These are phyloP conservation scores for Panaeolus papilionaceus DNA, from an alignment of 768 basidiomycete genomes.

Conservation along the genomic window DNA sequence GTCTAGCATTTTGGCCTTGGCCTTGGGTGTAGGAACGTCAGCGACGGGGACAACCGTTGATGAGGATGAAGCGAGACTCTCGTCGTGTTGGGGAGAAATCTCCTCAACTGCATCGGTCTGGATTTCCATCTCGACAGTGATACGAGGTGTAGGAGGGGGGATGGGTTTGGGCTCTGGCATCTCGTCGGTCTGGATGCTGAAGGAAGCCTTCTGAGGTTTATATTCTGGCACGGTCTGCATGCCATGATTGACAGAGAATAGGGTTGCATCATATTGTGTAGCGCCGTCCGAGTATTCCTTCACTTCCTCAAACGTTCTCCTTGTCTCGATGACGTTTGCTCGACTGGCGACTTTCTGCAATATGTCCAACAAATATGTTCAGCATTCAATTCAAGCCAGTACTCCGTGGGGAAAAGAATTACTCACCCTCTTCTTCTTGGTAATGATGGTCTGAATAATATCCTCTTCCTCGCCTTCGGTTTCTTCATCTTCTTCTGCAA, in stretches of 20 bases:
- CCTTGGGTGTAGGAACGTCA: constrained; percentile 61
- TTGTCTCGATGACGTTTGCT: constrained; percentile 51
- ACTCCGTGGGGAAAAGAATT: constrained; percentile 5
- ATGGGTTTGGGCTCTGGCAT: constrained; percentile 32
- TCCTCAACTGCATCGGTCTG: constrained; percentile 62
- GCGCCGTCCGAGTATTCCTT: constrained; percentile 81
- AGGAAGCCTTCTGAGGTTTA: constrained; percentile 49
- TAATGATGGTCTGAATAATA: constrained; percentile 89
- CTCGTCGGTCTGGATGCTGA: constrained; percentile 66
- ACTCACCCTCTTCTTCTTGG: constrained; percentile 75
- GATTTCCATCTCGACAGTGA: constrained; percentile 61
- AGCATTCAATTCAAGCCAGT: constrained; percentile 16
- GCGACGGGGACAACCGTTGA: constrained; percentile 65
- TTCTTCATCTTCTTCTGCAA: constrained; percentile 53
- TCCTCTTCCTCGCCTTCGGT: constrained; percentile 76
- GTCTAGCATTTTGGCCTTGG: constrained; percentile 41
- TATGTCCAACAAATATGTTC: constrained; percentile 13
- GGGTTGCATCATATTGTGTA: constrained; percentile 70
- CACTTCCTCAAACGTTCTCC: constrained; percentile 59
- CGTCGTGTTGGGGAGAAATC: constrained; percentile 47
- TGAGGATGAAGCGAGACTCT: constrained; percentile 73
- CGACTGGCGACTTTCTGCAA: constrained; percentile 72
- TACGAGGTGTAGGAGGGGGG: constrained; percentile 40
- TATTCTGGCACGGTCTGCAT: constrained; percentile 71
- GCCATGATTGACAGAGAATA: constrained; percentile 51